Percentiles rank a stretch among this genome's conserved stretches.
These are phyloP conservation scores for Leccinum fibrillosum DNA, from an alignment of 768 basidiomycete genomes.

Conservation along the genomic window DNA sequence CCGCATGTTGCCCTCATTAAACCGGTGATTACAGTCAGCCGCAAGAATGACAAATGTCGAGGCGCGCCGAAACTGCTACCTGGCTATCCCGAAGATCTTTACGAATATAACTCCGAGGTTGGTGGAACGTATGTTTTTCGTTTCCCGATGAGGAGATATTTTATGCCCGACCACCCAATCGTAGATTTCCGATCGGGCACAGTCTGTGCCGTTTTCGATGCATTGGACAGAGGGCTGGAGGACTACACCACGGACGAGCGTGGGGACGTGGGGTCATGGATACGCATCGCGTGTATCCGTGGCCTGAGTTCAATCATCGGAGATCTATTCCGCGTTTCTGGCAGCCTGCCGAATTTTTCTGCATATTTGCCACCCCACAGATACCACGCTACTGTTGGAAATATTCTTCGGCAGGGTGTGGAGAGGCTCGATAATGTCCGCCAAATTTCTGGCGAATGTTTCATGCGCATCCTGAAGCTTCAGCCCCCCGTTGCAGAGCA, in stretches of 20 bases:
- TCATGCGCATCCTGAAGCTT: constrained; percentile 49
- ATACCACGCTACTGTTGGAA: constrained; percentile 56
- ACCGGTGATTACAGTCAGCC: constrained; percentile 29
- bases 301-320: constrained; percentile 56
- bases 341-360: constrained; percentile 43
- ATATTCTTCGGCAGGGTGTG: constrained; percentile 83
- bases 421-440: constrained; percentile 92
- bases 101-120: constrained; percentile 41
- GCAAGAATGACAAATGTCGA: constrained; percentile 47
- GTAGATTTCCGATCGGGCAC: constrained; percentile 48
- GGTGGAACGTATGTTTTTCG: constrained; percentile 40
- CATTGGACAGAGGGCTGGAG: constrained; percentile 65
- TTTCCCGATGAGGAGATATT: constrained; percentile 5
- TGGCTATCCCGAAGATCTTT: constrained; percentile 46
- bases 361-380: constrained; percentile 57
- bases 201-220: constrained; percentile 49
- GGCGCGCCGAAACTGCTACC: constrained; percentile 53
- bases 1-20: constrained; percentile 17
- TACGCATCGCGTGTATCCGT: constrained; percentile 73
- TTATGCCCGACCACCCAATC: constrained; percentile 9
- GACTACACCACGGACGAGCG: constrained; percentile 95
- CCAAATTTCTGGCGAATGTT: constrained; percentile 67
- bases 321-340: constrained; percentile 47
- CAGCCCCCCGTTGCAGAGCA: constrained; percentile 41
- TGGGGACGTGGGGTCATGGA: constrained; percentile 97